These are phyloP conservation scores for Takashimella tepidaria DNA, from an alignment of 1,284 basidiomycete species.

Conservation along the genomic window DNA sequence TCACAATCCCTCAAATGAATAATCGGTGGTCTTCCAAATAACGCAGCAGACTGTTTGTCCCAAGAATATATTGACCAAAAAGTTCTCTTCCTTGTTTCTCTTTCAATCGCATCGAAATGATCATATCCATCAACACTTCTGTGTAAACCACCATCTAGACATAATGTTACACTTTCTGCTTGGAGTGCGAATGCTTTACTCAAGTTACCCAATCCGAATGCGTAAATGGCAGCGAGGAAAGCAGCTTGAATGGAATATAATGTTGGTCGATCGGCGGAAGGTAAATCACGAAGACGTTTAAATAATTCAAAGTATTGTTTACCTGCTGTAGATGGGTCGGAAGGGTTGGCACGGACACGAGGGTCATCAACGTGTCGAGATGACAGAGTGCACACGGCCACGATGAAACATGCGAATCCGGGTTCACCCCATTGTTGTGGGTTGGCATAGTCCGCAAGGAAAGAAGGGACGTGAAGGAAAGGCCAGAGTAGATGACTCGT, in stretches of 20 bases:
- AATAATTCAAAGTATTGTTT: constrained; percentile 85
- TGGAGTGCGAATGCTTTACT: constrained; percentile 77
- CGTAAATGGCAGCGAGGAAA: constrained; percentile 79
- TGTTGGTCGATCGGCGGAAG: constrained; percentile 79
- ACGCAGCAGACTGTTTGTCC: constrained; percentile 75
- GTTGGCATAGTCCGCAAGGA: constrained; percentile 81
- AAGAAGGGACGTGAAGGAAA: constrained; percentile 82
- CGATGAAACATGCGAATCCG: constrained; percentile 83
- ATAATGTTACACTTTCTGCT: constrained; percentile 75
- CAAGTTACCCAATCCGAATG: constrained; percentile 78
- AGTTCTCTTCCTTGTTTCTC: constrained; percentile 79
- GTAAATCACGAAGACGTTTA: constrained; percentile 71
- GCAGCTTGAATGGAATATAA: constrained; percentile 83
- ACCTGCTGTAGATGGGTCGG: constrained; percentile 76
- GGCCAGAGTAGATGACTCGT: constrained; percentile 88
- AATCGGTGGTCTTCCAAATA: constrained; percentile 80
- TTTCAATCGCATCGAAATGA: constrained; percentile 77
- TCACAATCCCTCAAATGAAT: constrained; percentile 80
- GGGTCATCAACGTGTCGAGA: constrained; percentile 85
- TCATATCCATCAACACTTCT: constrained; percentile 82
- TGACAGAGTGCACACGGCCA: constrained; percentile 78
- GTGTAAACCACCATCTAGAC: constrained; percentile 75
- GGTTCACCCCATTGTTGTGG: constrained; percentile 88
- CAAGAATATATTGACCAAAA: constrained; percentile 89
- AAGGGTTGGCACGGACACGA: constrained; percentile 70